Conservation (phyloP, 176 grass and related monocot species). For the Oryza brachyantha region DNA sequence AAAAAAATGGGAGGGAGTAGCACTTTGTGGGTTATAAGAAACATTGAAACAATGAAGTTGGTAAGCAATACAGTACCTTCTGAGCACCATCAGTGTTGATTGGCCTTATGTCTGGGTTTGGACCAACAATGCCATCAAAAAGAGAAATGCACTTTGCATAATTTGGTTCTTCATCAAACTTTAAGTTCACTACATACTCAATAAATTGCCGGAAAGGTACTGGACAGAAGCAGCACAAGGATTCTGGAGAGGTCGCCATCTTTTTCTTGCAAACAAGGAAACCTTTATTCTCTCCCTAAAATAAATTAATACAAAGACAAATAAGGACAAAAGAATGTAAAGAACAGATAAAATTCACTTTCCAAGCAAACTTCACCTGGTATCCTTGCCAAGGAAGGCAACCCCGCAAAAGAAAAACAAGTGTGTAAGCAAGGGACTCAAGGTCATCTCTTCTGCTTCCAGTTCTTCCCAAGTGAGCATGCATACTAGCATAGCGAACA, state of each 20-base stretch:
- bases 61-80: constrained; percentile 59
- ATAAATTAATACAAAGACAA: constrained; percentile 27
- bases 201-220: constrained; percentile 81
- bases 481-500: constrained; percentile 84
- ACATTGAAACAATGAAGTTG: not conserved
- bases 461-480: constrained; percentile 91
- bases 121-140: constrained; percentile 93
- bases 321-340: not conserved
- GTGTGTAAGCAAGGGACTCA: constrained; percentile 95
- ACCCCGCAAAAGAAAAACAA: constrained; percentile 87
- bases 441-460: constrained; percentile 93
- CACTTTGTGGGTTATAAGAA: constrained; percentile 19
- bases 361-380: constrained; percentile 55
- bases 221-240: constrained; percentile 80
- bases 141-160: constrained; percentile 94
- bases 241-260: constrained; percentile 88
- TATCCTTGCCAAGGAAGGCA: constrained; percentile 96
- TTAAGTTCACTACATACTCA: constrained; percentile 89
- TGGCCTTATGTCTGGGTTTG: constrained; percentile 86
- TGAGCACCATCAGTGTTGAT: constrained; percentile 97
- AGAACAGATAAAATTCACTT: not conserved
- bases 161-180: constrained; percentile 92
- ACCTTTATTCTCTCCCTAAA: constrained; percentile 93
- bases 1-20: no score
- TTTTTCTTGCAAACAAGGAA: constrained; percentile 98